Evolutionary conservation across 2,329 filamentous ascomycete species (phyloP).

Genomic region (Cladosporium sp.): DNA sequence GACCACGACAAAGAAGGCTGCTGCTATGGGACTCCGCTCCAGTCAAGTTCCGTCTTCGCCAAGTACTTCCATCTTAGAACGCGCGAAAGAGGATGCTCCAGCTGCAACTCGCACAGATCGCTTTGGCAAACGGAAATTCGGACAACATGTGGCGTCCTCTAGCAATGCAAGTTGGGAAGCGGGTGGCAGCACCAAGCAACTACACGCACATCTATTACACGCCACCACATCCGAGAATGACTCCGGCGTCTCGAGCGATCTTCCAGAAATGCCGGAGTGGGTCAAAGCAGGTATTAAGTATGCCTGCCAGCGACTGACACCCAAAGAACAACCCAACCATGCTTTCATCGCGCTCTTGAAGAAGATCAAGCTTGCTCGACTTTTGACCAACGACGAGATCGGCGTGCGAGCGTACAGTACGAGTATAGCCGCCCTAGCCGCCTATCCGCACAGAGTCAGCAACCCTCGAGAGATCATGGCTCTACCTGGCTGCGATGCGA

Average conservation of each 20-base stretch:
- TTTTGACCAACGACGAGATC: slow-evolving; percentile 69
- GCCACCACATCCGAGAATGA: slow-evolving; percentile 79
- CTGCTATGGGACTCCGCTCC: not conserved
- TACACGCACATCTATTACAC: slow-evolving; percentile 51
- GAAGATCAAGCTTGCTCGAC: slow-evolving; percentile 67
- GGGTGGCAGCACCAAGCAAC: slow-evolving; percentile 26
- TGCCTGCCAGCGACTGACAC: slow-evolving; percentile 76
- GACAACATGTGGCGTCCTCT: slow-evolving; percentile 14
- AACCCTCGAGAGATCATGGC: slow-evolving; percentile 39
- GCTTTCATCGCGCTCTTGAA: slow-evolving; percentile 70
- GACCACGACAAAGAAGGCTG: not conserved
- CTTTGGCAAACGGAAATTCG: slow-evolving; percentile 26
- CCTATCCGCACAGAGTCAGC: slow-evolving; percentile 64
- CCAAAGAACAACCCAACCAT: slow-evolving; percentile 65
- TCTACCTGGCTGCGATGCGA: slow-evolving; percentile 76
- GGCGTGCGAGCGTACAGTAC: slow-evolving; percentile 84
- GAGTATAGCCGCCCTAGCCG: slow-evolving; percentile 75
- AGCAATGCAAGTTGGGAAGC: slow-evolving; percentile 25
- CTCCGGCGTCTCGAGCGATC: slow-evolving; percentile 38
- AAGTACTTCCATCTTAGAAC: slow-evolving; percentile 39
- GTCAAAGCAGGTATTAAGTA: slow-evolving; percentile 61
- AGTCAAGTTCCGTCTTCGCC: not conserved
- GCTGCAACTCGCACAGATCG: slow-evolving; percentile 15
- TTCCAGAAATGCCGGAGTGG: slow-evolving; percentile 69
- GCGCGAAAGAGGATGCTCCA: slow-evolving; percentile 45